Base-by-base conservation (phyloP, 2,329 filamentous ascomycete species). In the Bipolaris zeicola region DNA sequence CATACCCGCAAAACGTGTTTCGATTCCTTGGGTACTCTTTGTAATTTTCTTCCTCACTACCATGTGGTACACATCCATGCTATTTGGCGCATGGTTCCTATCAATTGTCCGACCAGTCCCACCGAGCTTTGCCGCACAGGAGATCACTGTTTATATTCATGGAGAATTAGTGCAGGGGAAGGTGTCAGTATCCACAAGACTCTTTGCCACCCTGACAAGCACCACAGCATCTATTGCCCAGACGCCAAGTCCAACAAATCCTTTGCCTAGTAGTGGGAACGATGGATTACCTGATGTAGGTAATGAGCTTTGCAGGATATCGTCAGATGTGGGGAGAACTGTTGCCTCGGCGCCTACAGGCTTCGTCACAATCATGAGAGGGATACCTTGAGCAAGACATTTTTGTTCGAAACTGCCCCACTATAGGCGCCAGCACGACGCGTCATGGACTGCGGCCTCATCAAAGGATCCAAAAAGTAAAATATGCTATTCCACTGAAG, bases 11-110 rank as follows among this genome's bases (percentile, higher is more conserved):
- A 57, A 57, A 50, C 46, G 52, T 8, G 47, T 61, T n/a, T 41
- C 65, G 10, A 52, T 71, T 34, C 65, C 68, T 20, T 72, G 69
- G 67, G 38, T 65, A 31, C 58, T 72, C 26, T 63, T 58, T 36
- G n/a, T 42, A 33, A 16, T 71, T 10, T 67, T 71, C 56, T 65
- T 70, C 34, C 39, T 69, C 20, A 58, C 44, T 2, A 66, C 64
- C 3, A 33, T 66, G 7, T 71, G 65, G 65, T 66, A 58, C 52
- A 65, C 58, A 18, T 66, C 62, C 20, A 63, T 70, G 33, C 56
- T 62, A 7, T 39, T 69, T 20, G 67, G 64, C 7, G 58, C 60
- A 13, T 56, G 60, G 2, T 60, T 69, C 24, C 49, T 67, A 7
- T 54, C 57, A 22, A 54, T 62, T 3, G 34, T 65, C 14, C 58